Percentiles rank a stretch among this genome's conserved stretches.
phyloP scores from a whole-genome alignment of 2,329 filamentous ascomycete species.

The Alternaria postmessia region DNA sequence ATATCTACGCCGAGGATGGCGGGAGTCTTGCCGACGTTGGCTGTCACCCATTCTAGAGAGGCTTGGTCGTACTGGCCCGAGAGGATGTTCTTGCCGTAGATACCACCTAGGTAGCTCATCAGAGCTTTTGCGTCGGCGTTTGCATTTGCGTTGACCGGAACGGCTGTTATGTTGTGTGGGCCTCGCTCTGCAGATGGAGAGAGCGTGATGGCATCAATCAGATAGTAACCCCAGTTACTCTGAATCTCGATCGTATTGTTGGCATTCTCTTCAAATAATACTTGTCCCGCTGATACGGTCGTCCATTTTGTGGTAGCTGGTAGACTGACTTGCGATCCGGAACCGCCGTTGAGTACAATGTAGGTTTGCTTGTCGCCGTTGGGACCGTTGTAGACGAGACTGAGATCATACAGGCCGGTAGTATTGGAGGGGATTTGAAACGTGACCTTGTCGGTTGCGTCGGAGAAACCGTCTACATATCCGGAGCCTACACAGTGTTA shows the following conservation, averaged over 20 bases:
- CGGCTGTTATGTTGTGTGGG: slow-evolving; percentile 52
- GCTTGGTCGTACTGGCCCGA: slow-evolving; percentile 59
- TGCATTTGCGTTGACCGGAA: slow-evolving; percentile 52
- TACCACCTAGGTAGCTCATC: slow-evolving; percentile 54
- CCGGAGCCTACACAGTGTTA: slow-evolving; percentile 50
- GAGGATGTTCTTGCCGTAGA: slow-evolving; percentile 59
- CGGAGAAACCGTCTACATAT: slow-evolving; percentile 59
- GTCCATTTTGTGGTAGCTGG: slow-evolving; percentile 52
- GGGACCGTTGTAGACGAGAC: slow-evolving; percentile 56
- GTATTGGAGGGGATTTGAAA: slow-evolving; percentile 52
- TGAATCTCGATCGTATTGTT: slow-evolving; percentile 57
- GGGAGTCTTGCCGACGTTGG: slow-evolving; percentile 58
- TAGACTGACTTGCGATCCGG: slow-evolving; percentile 54
- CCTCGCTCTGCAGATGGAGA: slow-evolving; percentile 48
- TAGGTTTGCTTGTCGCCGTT: slow-evolving; percentile 58
- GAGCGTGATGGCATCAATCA: slow-evolving; percentile 57
- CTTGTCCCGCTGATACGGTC: slow-evolving; percentile 54
- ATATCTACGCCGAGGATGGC: slow-evolving; percentile 58
- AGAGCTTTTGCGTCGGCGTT: slow-evolving; percentile 51
- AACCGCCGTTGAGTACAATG: slow-evolving; percentile 55
- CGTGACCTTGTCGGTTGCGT: slow-evolving; percentile 53
- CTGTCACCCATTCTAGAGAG: slow-evolving; percentile 55
- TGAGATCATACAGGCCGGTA: slow-evolving; percentile 55
- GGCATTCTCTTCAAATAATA: slow-evolving; percentile 53
- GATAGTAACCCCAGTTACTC: slow-evolving; percentile 60